Percentiles rank a stretch among this genome's conserved stretches.
Evolutionary conservation across 805 yeast species (phyloP).

Genomic region (Starmera quercuum): DNA sequence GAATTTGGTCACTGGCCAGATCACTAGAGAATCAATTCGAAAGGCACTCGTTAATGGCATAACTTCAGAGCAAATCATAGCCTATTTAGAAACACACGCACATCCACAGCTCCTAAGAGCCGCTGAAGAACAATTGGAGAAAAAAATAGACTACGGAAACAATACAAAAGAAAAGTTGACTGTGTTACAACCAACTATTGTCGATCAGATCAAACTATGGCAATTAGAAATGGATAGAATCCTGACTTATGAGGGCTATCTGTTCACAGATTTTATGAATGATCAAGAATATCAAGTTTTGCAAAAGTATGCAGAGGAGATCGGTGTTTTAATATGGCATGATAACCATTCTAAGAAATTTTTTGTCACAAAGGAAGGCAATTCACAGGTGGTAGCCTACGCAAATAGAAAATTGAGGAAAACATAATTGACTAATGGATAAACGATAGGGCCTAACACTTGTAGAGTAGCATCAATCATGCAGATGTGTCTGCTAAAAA

Average conservation of each 20-base stretch:
- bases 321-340: slow-evolving; percentile 89
- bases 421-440: slow-evolving; percentile 2
- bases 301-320: slow-evolving; percentile 74
- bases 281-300: slow-evolving; percentile 70
- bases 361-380: slow-evolving; percentile 84
- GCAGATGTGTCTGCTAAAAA: background rate
- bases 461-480: background rate
- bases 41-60: slow-evolving; percentile 82
- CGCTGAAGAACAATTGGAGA: slow-evolving; percentile 63
- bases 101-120: slow-evolving; percentile 81
- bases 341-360: slow-evolving; percentile 62
- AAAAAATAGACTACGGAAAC: slow-evolving; percentile 52
- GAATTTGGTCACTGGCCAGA: slow-evolving; percentile 88
- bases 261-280: slow-evolving; percentile 78
- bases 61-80: slow-evolving; percentile 89
- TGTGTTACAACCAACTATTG: slow-evolving; percentile 89
- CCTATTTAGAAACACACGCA: slow-evolving; percentile 85
- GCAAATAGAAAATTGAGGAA: slow-evolving; percentile 55
- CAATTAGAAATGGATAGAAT: slow-evolving; percentile 93
- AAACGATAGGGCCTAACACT: background rate
- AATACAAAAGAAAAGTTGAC: slow-evolving; percentile 45
- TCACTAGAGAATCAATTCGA: slow-evolving; percentile 88
- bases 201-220: slow-evolving; percentile 94
- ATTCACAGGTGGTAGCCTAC: slow-evolving; percentile 83
- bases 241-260: slow-evolving; percentile 75